phyloP scores from a whole-genome alignment of 805 yeast species.

The Kuraishia hungarica region DNA sequence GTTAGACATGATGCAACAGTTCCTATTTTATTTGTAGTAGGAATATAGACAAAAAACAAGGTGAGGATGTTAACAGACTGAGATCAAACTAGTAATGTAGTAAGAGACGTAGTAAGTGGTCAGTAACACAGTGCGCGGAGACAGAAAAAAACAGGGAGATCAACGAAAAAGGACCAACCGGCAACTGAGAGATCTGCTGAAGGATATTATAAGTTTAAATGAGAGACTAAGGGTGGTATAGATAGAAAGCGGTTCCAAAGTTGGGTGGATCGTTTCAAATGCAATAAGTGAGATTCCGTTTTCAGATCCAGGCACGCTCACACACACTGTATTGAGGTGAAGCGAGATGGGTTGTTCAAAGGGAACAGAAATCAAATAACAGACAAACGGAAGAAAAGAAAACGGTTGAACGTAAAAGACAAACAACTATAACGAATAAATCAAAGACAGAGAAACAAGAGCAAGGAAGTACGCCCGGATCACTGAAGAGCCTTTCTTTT shows the following conservation, averaged over 20 bases:
- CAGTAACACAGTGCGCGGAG: too few species aligned
- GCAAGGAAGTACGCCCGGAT: background rate
- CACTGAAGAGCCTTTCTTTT: background rate
- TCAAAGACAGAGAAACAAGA: background rate
- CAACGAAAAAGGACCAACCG: too few species aligned
- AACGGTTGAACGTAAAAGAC: background rate
- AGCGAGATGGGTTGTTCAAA: background rate
- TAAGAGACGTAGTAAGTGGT: too few species aligned
- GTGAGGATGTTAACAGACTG: background rate
- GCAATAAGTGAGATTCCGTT: background rate
- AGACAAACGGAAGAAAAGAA: background rate
- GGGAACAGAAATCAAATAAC: background rate
- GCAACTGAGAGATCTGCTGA: too few species aligned
- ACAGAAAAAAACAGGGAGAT: too few species aligned
- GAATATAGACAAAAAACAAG: background rate
- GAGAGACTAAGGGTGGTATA: background rate
- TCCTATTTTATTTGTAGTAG: too few species aligned
- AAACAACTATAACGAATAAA: background rate
- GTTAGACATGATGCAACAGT: background rate
- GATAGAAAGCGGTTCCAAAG: background rate
- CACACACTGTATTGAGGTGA: background rate
- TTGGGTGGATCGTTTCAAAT: background rate
- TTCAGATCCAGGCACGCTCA: background rate
- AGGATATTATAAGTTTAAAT: background rate
- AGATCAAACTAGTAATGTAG: too few species aligned